A percentile compares a stretch with the other conserved stretches of the same genome.
Evolutionary conservation across 106 monocot species (phyloP).

Genomic region (Agapanthus africanus): DNA sequence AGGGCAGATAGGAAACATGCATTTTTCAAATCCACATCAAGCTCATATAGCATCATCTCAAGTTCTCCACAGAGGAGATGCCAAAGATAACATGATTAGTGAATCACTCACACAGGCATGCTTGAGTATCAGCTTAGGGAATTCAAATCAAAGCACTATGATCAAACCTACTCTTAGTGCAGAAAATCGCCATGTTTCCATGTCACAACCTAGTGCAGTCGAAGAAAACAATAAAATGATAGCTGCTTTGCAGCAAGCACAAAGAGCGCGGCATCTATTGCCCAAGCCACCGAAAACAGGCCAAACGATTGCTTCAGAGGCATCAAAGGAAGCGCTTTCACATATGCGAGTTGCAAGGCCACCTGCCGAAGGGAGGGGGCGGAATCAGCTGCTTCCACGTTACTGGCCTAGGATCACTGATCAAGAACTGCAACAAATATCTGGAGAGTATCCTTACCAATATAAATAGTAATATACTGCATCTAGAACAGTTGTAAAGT

Average conservation of each 20-base stretch:
- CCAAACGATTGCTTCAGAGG: conserved; percentile 29
- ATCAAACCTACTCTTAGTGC: conserved; percentile 22
- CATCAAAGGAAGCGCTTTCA: conserved; percentile 45
- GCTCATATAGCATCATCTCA: conserved; percentile 21
- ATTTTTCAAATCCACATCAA: conserved; percentile 28
- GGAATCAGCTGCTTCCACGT: conserved; percentile 86
- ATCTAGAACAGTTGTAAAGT: not conserved
- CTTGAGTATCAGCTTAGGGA: conserved; percentile 54
- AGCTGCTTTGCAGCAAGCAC: conserved; percentile 38
- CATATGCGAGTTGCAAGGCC: conserved; percentile 83
- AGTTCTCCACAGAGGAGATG: conserved; percentile 15
- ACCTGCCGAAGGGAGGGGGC: conserved; percentile 76
- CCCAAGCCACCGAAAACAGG: conserved; percentile 39
- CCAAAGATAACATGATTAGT: conserved; percentile 27
- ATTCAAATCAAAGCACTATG: conserved; percentile 29
- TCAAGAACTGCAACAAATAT: conserved; percentile 95
- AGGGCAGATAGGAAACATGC: conserved; percentile 30
- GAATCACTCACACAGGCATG: conserved; percentile 29
- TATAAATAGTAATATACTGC: not conserved
- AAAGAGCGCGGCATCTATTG: conserved; percentile 48
- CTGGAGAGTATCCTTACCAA: conserved; percentile 98
- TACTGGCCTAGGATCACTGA: conserved; percentile 99
- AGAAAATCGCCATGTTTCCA: conserved; percentile 13
- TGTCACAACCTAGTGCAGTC: conserved; percentile 18
- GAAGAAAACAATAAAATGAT: conserved; percentile 38